Evolutionary conservation across 2,329 filamentous ascomycete genomes (phyloP), one percentile per base, ranked within the genome.

Genomic region (Nigrospora oryzae): DNA sequence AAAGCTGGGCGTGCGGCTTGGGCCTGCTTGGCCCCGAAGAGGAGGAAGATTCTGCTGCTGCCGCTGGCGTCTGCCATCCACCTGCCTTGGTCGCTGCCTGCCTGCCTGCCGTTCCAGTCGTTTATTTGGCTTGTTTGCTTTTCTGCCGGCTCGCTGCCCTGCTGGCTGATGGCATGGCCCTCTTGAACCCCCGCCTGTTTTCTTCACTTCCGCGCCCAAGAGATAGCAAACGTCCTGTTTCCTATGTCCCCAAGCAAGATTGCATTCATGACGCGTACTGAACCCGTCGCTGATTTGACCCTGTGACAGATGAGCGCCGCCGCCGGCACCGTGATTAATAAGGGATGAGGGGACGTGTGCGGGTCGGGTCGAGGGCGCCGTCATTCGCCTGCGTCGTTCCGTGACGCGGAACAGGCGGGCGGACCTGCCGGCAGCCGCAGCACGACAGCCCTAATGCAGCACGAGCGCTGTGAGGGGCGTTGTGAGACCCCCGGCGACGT

Each of bases 261-360:
- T 41, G 40, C 36, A 43, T 49, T 49, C 38, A 53, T 53, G 49
- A 48, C 17, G 46, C 46, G 37, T 49, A 41, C 51, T 51, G 56
- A 54, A 51, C 42, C 45, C 36, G 50, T 35, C 57, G 63, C 69
- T 71, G 67, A 71, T 67, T 57, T 55, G 51, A 56, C 52, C 59
- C 51, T 55, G 60, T 65, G 62, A 64, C 61, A 72, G 69, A 71
- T 56, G 58, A 53, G 45, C 58, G 49, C 55, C 64, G 57, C 51
- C 65, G 63, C 52, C 68, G 62, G 58, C 62, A 50, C 53, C 57
- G 54, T 53, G 52, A 58, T 44, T 49, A 55, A 44, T 48, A 48
- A 37, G 23, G 23, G 8, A 28, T 28, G 23, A 28, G 8, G 10
- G 8, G 23, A 28, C 23, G 23, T 28, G 23, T 28, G 8, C 23